phyloP scores from a whole-genome alignment of 1,284 basidiomycete species.

The Pseudozyma sp. region DNA sequence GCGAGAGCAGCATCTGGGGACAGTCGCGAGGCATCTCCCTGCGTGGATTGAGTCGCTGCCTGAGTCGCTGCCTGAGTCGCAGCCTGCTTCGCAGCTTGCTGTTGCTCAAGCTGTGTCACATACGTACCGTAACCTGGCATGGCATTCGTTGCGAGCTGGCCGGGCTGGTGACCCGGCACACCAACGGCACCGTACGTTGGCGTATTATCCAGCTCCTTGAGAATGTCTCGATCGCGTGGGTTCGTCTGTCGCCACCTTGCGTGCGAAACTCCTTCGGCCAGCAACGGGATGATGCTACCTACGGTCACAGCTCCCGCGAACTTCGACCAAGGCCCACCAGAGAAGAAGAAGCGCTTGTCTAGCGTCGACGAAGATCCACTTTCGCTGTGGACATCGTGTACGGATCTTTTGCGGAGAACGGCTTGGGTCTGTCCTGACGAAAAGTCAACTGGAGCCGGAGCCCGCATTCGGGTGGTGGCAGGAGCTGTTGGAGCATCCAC shows the following conservation, averaged over 20 bases:
- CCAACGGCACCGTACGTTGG: constrained; percentile 44
- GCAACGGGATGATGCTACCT: constrained; percentile 15
- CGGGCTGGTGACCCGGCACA: constrained; percentile 27
- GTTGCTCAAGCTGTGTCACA: constrained; percentile 15
- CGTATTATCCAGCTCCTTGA: constrained; percentile 30
- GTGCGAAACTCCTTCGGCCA: constrained; percentile 20
- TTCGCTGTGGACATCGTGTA: not conserved
- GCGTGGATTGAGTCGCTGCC: not conserved
- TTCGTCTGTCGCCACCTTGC: constrained; percentile 14
- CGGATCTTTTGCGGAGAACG: constrained; percentile 26
- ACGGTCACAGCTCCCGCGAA: constrained; percentile 4
- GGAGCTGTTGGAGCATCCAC: not conserved
- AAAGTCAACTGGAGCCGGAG: not conserved
- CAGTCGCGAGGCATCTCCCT: not conserved
- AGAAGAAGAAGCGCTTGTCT: constrained; percentile 31
- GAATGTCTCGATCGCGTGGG: constrained; percentile 33
- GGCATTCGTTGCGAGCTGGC: constrained; percentile 37
- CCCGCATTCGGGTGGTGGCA: not conserved
- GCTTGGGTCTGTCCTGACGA: not conserved
- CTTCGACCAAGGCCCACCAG: constrained; percentile 11
- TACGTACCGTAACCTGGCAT: constrained; percentile 40
- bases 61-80: not conserved
- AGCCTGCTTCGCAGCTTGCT: constrained; percentile 3
- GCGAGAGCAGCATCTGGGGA: not conserved
- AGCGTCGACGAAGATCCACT: not conserved